Percentiles rank a stretch among this genome's conserved stretches.
phyloP scores from a whole-genome alignment of 1,284 basidiomycete genomes.

The Pisolithus thermaeus region DNA sequence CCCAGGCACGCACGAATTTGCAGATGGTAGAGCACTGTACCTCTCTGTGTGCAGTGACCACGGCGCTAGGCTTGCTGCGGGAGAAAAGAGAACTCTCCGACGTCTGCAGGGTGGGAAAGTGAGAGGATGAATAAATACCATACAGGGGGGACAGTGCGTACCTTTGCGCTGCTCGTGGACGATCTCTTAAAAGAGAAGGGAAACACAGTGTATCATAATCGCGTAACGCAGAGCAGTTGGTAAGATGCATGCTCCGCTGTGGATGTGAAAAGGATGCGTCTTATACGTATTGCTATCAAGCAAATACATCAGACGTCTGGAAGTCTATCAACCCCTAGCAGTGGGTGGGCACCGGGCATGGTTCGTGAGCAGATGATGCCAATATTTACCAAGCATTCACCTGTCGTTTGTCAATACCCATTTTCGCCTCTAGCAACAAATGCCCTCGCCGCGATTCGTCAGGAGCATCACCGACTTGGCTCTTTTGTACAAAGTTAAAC shows the following conservation, averaged over 20 bases:
- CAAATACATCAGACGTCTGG: too few species aligned
- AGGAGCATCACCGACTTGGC: too few species aligned
- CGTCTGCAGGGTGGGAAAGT: background rate
- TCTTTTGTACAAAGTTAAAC: too few species aligned
- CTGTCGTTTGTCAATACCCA: too few species aligned
- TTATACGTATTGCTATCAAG: too few species aligned
- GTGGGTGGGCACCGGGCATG: too few species aligned
- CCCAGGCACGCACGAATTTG: background rate
- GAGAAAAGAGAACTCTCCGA: slow-evolving; percentile 12
- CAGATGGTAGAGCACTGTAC: slow-evolving; percentile 9
- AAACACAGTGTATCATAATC: slow-evolving; percentile 9
- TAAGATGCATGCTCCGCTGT: background rate
- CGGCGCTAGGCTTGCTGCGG: slow-evolving; percentile 11
- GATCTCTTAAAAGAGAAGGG: slow-evolving; percentile 19
- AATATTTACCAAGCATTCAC: too few species aligned
- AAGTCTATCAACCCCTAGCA: too few species aligned
- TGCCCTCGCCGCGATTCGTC: too few species aligned
- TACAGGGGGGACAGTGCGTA: background rate
- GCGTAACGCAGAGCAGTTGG: background rate
- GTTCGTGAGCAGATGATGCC: too few species aligned
- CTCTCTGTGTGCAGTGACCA: slow-evolving; percentile 17
- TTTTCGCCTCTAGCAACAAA: too few species aligned
- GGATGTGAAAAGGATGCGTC: too few species aligned
- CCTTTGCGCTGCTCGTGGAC: slow-evolving; percentile 16
- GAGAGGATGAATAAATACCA: background rate